These are phyloP conservation scores for Paecilomyces fulvus DNA, from an alignment of 2,329 filamentous ascomycete species.

Conservation along the genomic window DNA sequence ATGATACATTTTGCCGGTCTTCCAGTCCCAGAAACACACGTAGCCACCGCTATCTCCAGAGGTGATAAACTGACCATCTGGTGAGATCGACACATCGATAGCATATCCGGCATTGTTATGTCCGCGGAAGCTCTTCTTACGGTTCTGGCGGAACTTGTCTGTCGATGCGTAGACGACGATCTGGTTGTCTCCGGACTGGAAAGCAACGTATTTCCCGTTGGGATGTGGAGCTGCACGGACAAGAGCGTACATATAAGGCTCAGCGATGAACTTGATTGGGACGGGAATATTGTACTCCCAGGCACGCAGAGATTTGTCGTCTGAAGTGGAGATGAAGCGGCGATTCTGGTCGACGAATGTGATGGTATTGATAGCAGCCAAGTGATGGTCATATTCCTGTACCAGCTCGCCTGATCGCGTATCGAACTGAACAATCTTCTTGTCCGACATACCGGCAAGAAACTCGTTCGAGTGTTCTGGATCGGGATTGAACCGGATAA, in stretches of 20 bases:
- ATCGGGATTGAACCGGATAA: conserved; percentile 84
- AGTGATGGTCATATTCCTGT: conserved; percentile 96
- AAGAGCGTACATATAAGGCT: conserved; percentile 96
- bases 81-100: conserved; percentile 78
- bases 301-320: conserved; percentile 89
- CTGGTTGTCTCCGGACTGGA: conserved; percentile 91
- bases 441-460: conserved; percentile 92
- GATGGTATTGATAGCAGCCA: conserved; percentile 96
- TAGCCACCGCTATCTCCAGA: conserved; percentile 82
- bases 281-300: conserved; percentile 99
- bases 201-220: conserved; percentile 85
- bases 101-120: conserved; percentile 95
- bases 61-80: conserved; percentile 84
- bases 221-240: conserved; percentile 79
- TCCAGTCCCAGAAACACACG: conserved; percentile 98
- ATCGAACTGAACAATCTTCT: conserved; percentile 98
- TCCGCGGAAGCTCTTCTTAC: conserved; percentile 92
- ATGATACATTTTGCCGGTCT: conserved; percentile 98
- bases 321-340: conserved; percentile 94
- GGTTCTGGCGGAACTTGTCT: conserved; percentile 93
- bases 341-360: conserved; percentile 91
- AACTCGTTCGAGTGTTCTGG: conserved; percentile 76
- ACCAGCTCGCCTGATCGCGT: conserved; percentile 72
- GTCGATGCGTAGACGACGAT: conserved; percentile 91
- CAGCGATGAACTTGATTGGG: conserved; percentile 95